phyloP scores from a whole-genome alignment of 1,284 basidiomycete genomes.

The Cystobasidium slooffiae region DNA sequence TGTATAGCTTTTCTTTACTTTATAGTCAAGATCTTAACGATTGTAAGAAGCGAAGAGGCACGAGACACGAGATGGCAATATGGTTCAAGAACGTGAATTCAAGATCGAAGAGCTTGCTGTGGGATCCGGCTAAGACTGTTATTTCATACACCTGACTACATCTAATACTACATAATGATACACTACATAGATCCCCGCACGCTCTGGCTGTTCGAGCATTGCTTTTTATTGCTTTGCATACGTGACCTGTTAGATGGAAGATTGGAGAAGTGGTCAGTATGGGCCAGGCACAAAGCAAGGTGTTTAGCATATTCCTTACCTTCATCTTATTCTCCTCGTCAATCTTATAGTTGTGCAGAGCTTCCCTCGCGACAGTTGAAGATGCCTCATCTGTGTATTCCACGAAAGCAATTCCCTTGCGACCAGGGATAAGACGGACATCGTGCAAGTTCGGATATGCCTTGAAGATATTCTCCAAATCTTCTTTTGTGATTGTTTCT shows the following conservation, averaged over 20 bases:
- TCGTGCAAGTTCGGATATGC: constrained; percentile 90
- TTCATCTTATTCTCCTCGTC: constrained; percentile 85
- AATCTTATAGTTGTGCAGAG: constrained; percentile 92
- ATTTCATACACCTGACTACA: not conserved
- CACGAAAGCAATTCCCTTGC: constrained; percentile 95
- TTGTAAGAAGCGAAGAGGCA: not conserved
- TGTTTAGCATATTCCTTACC: constrained; percentile 59
- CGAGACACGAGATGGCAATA: not conserved
- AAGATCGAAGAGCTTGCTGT: not conserved
- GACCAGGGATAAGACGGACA: constrained; percentile 93
- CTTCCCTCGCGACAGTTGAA: constrained; percentile 88
- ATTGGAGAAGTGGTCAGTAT: not conserved
- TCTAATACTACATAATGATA: constrained; percentile 23
- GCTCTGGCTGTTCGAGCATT: not conserved
- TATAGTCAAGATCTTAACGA: not conserved
- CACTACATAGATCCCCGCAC: constrained; percentile 1
- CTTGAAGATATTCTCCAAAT: constrained; percentile 83
- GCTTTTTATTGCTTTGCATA: constrained; percentile 37
- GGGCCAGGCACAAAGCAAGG: not conserved
- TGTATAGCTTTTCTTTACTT: not conserved
- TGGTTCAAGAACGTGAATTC: constrained; percentile 9
- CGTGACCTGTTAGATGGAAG: constrained; percentile 22
- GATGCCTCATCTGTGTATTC: constrained; percentile 88
- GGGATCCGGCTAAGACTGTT: not conserved
- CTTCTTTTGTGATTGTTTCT: constrained; percentile 81